phyloP scores from a whole-genome alignment of 768 basidiomycete species.

The Kwoniella shandongensis region DNA sequence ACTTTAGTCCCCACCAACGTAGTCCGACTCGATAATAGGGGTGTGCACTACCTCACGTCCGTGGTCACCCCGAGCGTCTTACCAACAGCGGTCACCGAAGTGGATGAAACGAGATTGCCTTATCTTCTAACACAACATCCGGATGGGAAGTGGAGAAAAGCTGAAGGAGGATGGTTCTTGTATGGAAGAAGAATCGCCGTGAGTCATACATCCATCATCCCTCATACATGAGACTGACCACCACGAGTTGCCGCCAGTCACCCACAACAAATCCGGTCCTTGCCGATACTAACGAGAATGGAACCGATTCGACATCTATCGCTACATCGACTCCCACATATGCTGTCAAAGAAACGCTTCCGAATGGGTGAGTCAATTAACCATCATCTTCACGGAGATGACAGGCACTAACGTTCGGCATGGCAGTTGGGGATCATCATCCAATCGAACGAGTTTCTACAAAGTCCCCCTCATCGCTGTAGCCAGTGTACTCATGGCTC shows the following conservation, averaged over 20 bases:
- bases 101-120: conserved; percentile 30
- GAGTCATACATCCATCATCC: conserved; percentile 12
- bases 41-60: conserved; percentile 22
- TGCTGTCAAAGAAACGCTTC: conserved; percentile 41
- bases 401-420: no score
- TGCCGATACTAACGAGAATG: conserved; percentile 13
- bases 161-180: conserved; percentile 37
- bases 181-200: conserved; percentile 38
- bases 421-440: conserved; percentile 49
- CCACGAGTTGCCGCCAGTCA: background rate
- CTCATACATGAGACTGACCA: background rate
- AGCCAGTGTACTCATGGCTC: conserved; percentile 44
- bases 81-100: conserved; percentile 13
- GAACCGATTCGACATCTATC: conserved; percentile 3
- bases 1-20: no score
- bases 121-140: conserved; percentile 24
- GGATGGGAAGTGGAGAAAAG: conserved; percentile 31
- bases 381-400: no score
- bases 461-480: conserved; percentile 49
- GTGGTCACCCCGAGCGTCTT: conserved; percentile 16
- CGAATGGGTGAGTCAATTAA: conserved; percentile 43
- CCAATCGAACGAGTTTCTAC: conserved; percentile 46
- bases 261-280: conserved; percentile 7
- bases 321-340: conserved; percentile 14
- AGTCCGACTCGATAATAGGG: conserved; percentile 1